Evolutionary conservation across 148 eudicot species (phyloP).

Genomic region (Rhododendron simsii): DNA sequence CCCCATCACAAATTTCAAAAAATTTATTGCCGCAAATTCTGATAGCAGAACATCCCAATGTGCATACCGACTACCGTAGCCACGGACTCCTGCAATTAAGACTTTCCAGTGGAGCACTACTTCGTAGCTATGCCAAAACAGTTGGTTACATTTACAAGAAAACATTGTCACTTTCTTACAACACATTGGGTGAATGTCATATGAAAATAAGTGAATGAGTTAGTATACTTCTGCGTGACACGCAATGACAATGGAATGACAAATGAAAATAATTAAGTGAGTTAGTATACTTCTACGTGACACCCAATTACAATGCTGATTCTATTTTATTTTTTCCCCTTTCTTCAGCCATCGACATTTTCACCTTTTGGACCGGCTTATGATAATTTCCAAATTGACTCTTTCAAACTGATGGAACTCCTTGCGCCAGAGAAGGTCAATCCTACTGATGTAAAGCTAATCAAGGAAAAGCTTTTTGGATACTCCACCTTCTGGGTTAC

Average conservation of each 20-base stretch:
- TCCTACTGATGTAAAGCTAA: slow-evolving; percentile 81
- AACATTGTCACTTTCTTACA: background rate
- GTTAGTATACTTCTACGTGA: background rate
- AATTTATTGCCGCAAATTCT: background rate
- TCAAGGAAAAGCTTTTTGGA: slow-evolving; percentile 88
- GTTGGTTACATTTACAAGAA: background rate
- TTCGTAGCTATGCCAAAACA: background rate
- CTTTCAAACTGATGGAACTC: slow-evolving; percentile 93
- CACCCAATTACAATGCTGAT: background rate
- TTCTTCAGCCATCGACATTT: slow-evolving; percentile 54
- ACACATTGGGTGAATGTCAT: background rate
- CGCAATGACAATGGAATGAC: background rate
- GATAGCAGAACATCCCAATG: background rate
- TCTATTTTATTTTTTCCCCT: slow-evolving; percentile 1
- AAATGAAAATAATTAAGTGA: background rate
- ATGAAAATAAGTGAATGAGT: no score
- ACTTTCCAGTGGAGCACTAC: background rate
- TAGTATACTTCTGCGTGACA: no score
- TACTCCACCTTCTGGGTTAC: slow-evolving; percentile 99
- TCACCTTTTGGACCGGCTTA: slow-evolving; percentile 56
- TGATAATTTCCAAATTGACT: slow-evolving; percentile 85
- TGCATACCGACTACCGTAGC: background rate
- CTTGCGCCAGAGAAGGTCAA: slow-evolving; percentile 98
- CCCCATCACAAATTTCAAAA: background rate
- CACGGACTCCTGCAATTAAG: background rate